These are phyloP conservation scores for Colletotrichum coccodes DNA, from an alignment of 2,329 filamentous ascomycete genomes.

Conservation along the genomic window DNA sequence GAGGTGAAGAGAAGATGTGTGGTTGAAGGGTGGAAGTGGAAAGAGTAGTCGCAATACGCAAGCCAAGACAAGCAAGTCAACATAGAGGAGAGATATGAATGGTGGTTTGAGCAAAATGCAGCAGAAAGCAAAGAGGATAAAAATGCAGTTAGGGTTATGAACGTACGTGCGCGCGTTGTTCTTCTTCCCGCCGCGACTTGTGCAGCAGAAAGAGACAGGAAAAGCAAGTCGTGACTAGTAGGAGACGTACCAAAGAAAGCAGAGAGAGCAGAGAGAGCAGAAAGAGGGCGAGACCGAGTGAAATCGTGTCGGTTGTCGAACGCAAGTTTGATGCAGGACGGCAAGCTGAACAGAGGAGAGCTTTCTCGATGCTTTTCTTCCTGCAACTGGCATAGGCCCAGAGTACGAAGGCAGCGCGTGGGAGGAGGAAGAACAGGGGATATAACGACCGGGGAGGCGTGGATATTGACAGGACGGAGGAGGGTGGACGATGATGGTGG, in stretches of 20 bases:
- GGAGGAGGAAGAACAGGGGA: conserved; percentile 28
- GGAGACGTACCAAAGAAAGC: background rate
- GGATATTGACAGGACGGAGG: conserved; percentile 9
- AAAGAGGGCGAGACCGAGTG: background rate
- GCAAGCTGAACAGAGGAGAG: conserved; percentile 7
- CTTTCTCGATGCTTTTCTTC: conserved; percentile 32
- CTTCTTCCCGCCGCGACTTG: background rate
- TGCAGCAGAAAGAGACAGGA: background rate
- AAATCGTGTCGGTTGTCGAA: background rate
- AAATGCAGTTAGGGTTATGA: conserved; percentile 20
- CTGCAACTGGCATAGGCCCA: conserved; percentile 29
- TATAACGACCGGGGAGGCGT: conserved; percentile 31
- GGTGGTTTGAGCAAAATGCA: background rate
- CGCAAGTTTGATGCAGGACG: conserved; percentile 5
- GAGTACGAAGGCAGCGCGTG: conserved; percentile 9
- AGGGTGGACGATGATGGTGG: background rate
- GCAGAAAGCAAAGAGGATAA: background rate
- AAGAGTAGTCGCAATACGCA: background rate
- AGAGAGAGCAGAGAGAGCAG: background rate
- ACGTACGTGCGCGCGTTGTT: conserved; percentile 11
- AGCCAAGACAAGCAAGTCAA: background rate
- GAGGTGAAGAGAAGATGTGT: background rate
- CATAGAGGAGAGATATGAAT: background rate
- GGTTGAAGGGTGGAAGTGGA: background rate
- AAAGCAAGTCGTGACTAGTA: background rate